Base-by-base conservation (phyloP, 192 early-diverging fungal species). In the Coemansia sp. region DNA sequence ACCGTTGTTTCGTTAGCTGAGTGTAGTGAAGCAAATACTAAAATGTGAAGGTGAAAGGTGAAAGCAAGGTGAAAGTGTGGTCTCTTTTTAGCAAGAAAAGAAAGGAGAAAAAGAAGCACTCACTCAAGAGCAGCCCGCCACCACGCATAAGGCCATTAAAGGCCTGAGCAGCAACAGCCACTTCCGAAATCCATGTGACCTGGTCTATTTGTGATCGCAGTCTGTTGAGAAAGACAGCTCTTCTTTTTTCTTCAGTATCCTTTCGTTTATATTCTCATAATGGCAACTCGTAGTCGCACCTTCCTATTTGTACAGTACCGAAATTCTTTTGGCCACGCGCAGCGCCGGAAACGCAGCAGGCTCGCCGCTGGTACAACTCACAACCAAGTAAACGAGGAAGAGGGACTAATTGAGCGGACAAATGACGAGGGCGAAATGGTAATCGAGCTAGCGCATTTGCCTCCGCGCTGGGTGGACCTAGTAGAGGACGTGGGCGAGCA, bases 381-480 rank as follows among this genome's bases (percentile, higher is more conserved):
- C 43, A 66, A 40, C 71, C 65, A 74, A 6, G 49, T 54, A 18
- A 60, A 55, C 6, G 78, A 85, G 43, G 78, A 71, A 31, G 76
- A 82, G 43, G 73, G 88, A 55, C 83, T 86, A 47, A 72, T 91
- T 81, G 67, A 88, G 77, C 73, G 76, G 44, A 85, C 90, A 46
- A 89, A 90, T 61, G 90, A 93, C 72, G 88, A 87, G 41, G 88
- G 89, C 16, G 92, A 93, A 65, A 91, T 91, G 29, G 91, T 95
- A 36, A 96, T 98, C 46, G 95, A 97, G 77, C 79, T 97, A 76
- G 88, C 92, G 47, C 89, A 90, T 69, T 84, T 98, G 62, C 96
- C 96, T 54, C 97, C 97, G 24, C 89, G 91, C 87, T 98, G 97
- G 95, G 90, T 94, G 10, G 95, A 97, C 79, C 88, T 95, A 62